These are phyloP conservation scores for Arabis hirsuta DNA, from an alignment of 345 rosid genomes.

Conservation along the genomic window DNA sequence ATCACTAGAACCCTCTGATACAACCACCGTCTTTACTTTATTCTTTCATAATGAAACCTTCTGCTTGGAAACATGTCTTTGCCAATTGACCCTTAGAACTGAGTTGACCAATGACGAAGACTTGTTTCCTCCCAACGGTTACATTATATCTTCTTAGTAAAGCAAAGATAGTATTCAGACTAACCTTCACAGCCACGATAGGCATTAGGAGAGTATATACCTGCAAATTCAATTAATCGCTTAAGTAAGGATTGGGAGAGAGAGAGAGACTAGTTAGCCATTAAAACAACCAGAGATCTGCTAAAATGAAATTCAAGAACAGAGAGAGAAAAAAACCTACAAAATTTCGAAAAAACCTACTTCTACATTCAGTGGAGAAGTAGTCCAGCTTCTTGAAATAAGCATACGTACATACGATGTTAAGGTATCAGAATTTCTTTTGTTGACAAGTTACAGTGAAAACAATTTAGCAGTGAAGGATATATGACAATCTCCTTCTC, in stretches of 20 bases:
- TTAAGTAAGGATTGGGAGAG: too few species aligned
- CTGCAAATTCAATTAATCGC: conserved; percentile 43
- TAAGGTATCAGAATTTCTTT: conserved; percentile 51
- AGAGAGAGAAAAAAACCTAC: neutral
- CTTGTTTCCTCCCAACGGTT: too few species aligned
- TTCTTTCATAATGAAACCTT: too few species aligned
- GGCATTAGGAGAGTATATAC: conserved; percentile 57
- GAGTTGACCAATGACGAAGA: too few species aligned
- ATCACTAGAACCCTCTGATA: too few species aligned
- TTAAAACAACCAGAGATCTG: neutral
- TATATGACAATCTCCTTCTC: conserved; percentile 99
- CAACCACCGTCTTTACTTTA: too few species aligned
- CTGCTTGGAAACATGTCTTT: too few species aligned
- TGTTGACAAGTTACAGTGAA: conserved; percentile 7
- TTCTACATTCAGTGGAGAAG: conserved; percentile 95
- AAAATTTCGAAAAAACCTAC: neutral
- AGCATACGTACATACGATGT: conserved; percentile 66
- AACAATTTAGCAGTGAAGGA: conserved; percentile 46
- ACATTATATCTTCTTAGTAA: too few species aligned
- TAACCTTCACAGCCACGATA: too few species aligned
- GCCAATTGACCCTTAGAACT: too few species aligned
- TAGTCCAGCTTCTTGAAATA: conserved; percentile 95
- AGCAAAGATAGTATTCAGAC: too few species aligned
- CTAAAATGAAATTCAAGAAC: neutral
- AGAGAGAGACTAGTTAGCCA: too few species aligned